Evolutionary conservation across 257 asterid genomes (phyloP).

Genomic region (Plantago ovata): DNA sequence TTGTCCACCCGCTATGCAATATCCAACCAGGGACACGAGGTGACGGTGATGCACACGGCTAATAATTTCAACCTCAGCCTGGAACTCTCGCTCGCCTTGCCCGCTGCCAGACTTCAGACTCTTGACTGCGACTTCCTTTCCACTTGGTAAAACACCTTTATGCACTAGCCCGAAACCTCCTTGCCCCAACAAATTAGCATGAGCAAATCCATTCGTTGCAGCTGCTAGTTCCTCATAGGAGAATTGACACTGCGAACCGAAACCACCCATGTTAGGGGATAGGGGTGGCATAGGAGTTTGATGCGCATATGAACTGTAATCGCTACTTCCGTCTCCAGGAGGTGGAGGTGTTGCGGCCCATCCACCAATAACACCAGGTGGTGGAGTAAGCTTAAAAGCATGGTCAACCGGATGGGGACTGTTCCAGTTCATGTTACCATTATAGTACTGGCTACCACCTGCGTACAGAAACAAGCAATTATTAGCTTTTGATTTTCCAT

Average conservation of each 20-base stretch:
- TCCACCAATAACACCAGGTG: conserved; percentile 39
- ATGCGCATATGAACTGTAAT: conserved; percentile 30
- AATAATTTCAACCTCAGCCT: conserved; percentile 94
- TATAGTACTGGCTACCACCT: conserved; percentile 40
- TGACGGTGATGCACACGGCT: conserved; percentile 96
- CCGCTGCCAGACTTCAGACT: conserved; percentile 87
- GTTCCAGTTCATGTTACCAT: conserved; percentile 17
- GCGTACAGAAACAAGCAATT: not conserved
- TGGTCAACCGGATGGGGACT: conserved; percentile 24
- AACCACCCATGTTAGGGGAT: conserved; percentile 33
- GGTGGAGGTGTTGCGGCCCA: conserved; percentile 32
- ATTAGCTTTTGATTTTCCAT: not conserved
- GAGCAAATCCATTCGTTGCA: conserved; percentile 68
- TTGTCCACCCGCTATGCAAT: conserved; percentile 60
- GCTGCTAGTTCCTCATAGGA: conserved; percentile 58
- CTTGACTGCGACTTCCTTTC: conserved; percentile 74
- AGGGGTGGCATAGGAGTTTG: conserved; percentile 18
- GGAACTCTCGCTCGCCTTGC: conserved; percentile 92
- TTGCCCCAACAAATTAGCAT: conserved; percentile 68
- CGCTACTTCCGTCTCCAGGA: conserved; percentile 29
- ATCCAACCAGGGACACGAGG: conserved; percentile 92
- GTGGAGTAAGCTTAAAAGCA: conserved; percentile 29
- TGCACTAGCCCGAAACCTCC: conserved; percentile 92
- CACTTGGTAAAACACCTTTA: conserved; percentile 59
- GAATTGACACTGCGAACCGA: conserved; percentile 54